Conservation (phyloP, 2,329 filamentous ascomycete species). For the Verticillium alfalfae region DNA sequence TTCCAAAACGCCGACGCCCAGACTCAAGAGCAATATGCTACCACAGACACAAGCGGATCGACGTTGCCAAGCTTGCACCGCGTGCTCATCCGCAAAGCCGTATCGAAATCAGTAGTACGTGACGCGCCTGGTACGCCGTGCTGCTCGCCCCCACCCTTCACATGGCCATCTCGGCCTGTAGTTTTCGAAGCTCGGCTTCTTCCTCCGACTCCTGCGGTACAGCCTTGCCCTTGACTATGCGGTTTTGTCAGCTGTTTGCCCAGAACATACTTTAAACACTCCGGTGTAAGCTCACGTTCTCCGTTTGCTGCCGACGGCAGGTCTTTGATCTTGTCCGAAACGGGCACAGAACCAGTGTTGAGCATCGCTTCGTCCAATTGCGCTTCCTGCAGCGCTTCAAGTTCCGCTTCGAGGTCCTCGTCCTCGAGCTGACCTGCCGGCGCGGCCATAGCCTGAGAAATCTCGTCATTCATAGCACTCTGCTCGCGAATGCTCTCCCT, state of each 20-base stretch:
- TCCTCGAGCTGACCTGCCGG: conserved; percentile 67
- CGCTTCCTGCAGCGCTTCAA: conserved; percentile 86
- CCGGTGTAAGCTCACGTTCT: conserved; percentile 59
- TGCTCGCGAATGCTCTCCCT: conserved; percentile 91
- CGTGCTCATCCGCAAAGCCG: neutral
- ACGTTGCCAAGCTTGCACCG: neutral
- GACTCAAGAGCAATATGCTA: neutral
- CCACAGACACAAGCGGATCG: neutral
- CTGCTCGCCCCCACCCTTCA: conserved; percentile 30
- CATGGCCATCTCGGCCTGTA: conserved; percentile 98
- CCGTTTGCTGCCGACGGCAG: conserved; percentile 70
- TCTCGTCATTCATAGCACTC: conserved; percentile 89
- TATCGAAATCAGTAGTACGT: neutral
- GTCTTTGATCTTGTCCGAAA: conserved; percentile 69
- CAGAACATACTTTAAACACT: neutral
- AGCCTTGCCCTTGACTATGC: conserved; percentile 45
- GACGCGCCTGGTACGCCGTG: neutral
- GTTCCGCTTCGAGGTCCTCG: conserved; percentile 76
- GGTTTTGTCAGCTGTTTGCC: neutral
- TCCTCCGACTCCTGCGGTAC: conserved; percentile 76
- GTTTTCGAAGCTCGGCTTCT: conserved; percentile 85
- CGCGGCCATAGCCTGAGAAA: conserved; percentile 76
- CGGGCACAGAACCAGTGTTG: conserved; percentile 78
- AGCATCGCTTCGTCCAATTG: conserved; percentile 91
- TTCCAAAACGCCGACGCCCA: conserved; percentile 12